A percentile compares a stretch with the other conserved stretches of the same genome.
Conservation (phyloP, 352 stramenopile species). For the Globisporangium iwayamae region DNA sequence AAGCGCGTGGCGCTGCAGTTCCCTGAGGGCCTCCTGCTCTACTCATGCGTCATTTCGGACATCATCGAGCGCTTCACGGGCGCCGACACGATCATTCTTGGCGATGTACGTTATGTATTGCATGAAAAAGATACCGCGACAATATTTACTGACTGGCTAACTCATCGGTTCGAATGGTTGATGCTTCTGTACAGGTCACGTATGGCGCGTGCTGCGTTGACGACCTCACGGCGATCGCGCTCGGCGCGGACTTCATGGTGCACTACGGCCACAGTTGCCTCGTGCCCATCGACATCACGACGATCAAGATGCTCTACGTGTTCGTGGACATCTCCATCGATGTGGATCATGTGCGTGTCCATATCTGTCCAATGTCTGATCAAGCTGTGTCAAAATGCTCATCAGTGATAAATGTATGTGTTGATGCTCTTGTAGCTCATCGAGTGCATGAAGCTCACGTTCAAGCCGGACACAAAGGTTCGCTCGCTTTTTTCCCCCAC, state of each 20-base stretch:
- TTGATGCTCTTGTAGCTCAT: conserved; percentile 61
- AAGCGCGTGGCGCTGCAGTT: conserved; percentile 97
- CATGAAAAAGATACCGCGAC: neutral
- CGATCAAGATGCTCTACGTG: conserved; percentile 97
- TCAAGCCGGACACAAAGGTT: conserved; percentile 64
- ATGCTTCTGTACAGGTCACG: conserved; percentile 61
- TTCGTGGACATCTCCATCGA: conserved; percentile 99
- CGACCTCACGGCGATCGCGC: conserved; percentile 94
- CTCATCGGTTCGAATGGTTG: neutral
- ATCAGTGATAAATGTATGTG: neutral
- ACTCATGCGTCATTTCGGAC: conserved; percentile 97
- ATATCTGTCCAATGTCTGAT: neutral
- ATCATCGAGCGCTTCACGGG: conserved; percentile 96
- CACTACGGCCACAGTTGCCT: conserved; percentile 99
- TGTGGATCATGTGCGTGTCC: conserved; percentile 85
- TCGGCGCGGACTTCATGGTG: conserved; percentile 97
- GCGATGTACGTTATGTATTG: conserved; percentile 86
- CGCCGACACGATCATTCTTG: conserved; percentile 92
- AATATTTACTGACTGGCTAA: neutral
- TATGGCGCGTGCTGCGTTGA: conserved; percentile 99
- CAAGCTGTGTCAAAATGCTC: neutral
- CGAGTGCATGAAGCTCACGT: conserved; percentile 94
- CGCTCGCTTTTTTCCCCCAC: too few species aligned
- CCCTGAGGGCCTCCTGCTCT: conserved; percentile 98
- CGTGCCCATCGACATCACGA: conserved; percentile 95